Evolutionary conservation across 371 early-diverging fungal genomes (phyloP).

Genomic region (Apophysomyces sp.): DNA sequence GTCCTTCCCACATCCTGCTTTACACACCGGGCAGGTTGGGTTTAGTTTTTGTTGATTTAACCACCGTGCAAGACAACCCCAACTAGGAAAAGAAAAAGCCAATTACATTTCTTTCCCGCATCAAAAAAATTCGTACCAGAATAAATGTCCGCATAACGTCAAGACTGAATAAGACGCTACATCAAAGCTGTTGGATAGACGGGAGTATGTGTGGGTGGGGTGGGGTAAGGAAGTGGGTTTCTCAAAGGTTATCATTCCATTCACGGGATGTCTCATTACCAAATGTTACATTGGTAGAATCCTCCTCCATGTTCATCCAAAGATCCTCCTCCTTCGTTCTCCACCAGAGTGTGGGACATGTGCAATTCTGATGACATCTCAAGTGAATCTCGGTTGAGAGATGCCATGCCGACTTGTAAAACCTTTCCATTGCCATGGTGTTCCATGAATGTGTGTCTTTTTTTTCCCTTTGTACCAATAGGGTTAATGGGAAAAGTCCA

Average conservation of each 20-base stretch:
- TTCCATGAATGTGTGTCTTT: neutral
- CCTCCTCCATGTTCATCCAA: constrained; percentile 15
- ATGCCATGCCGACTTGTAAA: neutral
- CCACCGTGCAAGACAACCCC: constrained; percentile 40
- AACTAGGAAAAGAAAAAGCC: constrained; percentile 12
- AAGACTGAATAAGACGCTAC: constrained; percentile 70
- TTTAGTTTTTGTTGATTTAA: constrained; percentile 27
- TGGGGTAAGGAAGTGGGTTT: too few species aligned
- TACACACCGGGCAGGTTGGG: constrained; percentile 66
- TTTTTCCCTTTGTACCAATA: neutral
- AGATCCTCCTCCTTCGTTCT: neutral
- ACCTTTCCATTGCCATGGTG: neutral
- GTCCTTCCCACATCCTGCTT: constrained; percentile 75
- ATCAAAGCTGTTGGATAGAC: constrained; percentile 53
- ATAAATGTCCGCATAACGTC: constrained; percentile 75
- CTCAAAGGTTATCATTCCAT: neutral
- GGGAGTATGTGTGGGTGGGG: too few species aligned
- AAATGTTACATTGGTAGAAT: constrained; percentile 42
- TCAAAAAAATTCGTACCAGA: constrained; percentile 45
- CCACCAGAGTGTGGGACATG: neutral
- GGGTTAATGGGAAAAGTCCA: neutral
- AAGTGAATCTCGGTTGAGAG: neutral
- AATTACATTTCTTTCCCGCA: neutral
- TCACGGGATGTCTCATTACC: constrained; percentile 12
- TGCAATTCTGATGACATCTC: neutral